phyloP scores from a whole-genome alignment of 306 rosid species.

The Rosa multiflora region DNA sequence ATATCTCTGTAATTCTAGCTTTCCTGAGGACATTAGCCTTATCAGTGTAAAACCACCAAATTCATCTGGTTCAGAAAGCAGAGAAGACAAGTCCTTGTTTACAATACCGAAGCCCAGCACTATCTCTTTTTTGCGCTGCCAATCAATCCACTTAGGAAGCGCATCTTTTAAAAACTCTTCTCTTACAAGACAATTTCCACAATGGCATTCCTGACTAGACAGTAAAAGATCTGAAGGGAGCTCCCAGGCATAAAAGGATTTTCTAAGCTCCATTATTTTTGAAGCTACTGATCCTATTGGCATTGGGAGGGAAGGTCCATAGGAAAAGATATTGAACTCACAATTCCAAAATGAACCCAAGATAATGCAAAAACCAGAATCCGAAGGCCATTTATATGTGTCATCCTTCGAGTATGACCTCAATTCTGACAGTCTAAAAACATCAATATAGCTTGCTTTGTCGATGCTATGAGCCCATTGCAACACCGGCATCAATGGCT shows the following conservation, averaged over 20 bases:
- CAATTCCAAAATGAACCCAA: slow-evolving; percentile 67
- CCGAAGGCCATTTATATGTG: slow-evolving; percentile 50
- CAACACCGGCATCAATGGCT: slow-evolving; percentile 56
- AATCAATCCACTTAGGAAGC: slow-evolving; percentile 69
- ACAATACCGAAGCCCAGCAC: slow-evolving; percentile 65
- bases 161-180: slow-evolving; percentile 55
- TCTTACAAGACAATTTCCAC: slow-evolving; percentile 59
- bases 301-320: slow-evolving; percentile 48
- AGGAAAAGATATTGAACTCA: slow-evolving; percentile 57
- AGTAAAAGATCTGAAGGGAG: slow-evolving; percentile 53
- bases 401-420: slow-evolving; percentile 51
- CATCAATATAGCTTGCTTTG: slow-evolving; percentile 42
- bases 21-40: slow-evolving; percentile 65
- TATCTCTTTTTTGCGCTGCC: slow-evolving; percentile 73
- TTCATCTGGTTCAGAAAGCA: slow-evolving; percentile 46
- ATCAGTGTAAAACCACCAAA: slow-evolving; percentile 65
- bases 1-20: slow-evolving; percentile 66
- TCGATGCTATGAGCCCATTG: slow-evolving; percentile 65
- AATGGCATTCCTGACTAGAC: slow-evolving; percentile 43
- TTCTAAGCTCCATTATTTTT: slow-evolving; percentile 31
- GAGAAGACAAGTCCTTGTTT: slow-evolving; percentile 39
- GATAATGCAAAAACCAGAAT: slow-evolving; percentile 61
- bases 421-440: slow-evolving; percentile 49
- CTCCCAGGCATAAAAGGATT: slow-evolving; percentile 57
- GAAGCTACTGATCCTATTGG: slow-evolving; percentile 37